Conservation (phyloP, 2,329 filamentous ascomycete genomes). For the Ceratocystis ficicola region DNA sequence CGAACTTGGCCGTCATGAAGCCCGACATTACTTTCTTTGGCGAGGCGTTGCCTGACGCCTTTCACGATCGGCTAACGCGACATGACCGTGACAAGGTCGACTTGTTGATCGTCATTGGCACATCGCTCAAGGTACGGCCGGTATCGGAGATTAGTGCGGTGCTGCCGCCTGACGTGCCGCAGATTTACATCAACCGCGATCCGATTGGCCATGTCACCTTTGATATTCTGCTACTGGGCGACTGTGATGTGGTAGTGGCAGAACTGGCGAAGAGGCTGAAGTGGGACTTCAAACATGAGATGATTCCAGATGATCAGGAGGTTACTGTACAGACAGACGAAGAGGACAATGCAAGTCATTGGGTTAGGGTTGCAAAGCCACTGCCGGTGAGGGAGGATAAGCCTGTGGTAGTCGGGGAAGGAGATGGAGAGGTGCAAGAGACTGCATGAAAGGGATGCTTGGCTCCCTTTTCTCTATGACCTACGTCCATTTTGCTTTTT, state of each 20-base stretch:
- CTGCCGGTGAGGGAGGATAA: slow-evolving; percentile 6
- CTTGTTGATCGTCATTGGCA: slow-evolving; percentile 90
- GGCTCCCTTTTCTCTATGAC: background rate
- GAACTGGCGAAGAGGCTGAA: slow-evolving; percentile 73
- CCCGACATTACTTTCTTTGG: slow-evolving; percentile 98
- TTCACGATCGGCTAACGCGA: slow-evolving; percentile 67
- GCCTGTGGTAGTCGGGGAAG: slow-evolving; percentile 6
- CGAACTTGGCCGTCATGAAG: slow-evolving; percentile 72
- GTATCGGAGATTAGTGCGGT: slow-evolving; percentile 83
- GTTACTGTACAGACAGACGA: slow-evolving; percentile 44
- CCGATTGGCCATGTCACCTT: slow-evolving; percentile 85
- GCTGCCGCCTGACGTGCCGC: slow-evolving; percentile 65
- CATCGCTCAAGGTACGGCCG: slow-evolving; percentile 86
- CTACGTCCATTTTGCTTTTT: background rate
- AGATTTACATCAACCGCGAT: slow-evolving; percentile 80
- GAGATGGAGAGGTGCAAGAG: background rate
- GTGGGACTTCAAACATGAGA: slow-evolving; percentile 71
- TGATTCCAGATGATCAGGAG: slow-evolving; percentile 58
- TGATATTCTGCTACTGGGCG: slow-evolving; percentile 89
- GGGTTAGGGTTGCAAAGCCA: slow-evolving; percentile 29
- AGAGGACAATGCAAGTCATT: slow-evolving; percentile 31
- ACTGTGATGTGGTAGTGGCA: slow-evolving; percentile 80
- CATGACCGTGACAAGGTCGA: slow-evolving; percentile 72
- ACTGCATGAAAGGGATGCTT: background rate
- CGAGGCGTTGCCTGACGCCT: slow-evolving; percentile 73